Base-by-base conservation (phyloP, 225 moss, liverwort and hornwort species). In the Sphagnum tenellum region DNA sequence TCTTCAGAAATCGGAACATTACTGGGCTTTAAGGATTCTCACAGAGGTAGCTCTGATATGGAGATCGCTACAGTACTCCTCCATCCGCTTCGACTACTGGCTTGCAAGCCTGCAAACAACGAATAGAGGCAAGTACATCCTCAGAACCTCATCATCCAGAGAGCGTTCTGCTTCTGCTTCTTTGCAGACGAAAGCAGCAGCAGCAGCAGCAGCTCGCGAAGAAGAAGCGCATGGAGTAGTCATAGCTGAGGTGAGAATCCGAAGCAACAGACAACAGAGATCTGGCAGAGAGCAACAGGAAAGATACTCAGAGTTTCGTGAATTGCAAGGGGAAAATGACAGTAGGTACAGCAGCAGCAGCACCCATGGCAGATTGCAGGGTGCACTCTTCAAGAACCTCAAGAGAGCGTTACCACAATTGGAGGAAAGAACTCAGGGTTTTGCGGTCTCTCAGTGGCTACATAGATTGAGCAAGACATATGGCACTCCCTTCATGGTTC, bases 401-500 rank as follows among this genome's bases (percentile, higher is more conserved):
- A 63, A 61, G 47, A 14, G 45, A 52, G 51, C 72, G 12, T 49
- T 60, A 9, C 48, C 45, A 14, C 57, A 68, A 44, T 72, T 60
- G 48, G 51, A 11, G 14, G 49, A 55, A 0, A 52, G 50, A 4
- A 12, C 73, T 12, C 71, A 66, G 45, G 55, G 49, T 2, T 55
- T 73, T 47, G 80, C 65, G 45, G 68, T 84, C n/a, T 71, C 75
- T 64, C 66, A 61, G 52, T 86, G 89, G 92, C 47, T 89, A 66
- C 45, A 70, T 12, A 64, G 81, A 7, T 84, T 92, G 65, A 70
- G 61, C 14, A 60, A 77, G 49, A 87, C 89, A 0, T 92, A 89
- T 5, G 91, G 91, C 2, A 54, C 77, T 50, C 85, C 87, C 10
- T 88, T 92, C 68, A 76, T 89, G 76, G 45, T 79, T 49, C 49